Evolutionary conservation across 352 stramenopile species (phyloP).

Genomic region (Phytophthora macrochlamydospora): DNA sequence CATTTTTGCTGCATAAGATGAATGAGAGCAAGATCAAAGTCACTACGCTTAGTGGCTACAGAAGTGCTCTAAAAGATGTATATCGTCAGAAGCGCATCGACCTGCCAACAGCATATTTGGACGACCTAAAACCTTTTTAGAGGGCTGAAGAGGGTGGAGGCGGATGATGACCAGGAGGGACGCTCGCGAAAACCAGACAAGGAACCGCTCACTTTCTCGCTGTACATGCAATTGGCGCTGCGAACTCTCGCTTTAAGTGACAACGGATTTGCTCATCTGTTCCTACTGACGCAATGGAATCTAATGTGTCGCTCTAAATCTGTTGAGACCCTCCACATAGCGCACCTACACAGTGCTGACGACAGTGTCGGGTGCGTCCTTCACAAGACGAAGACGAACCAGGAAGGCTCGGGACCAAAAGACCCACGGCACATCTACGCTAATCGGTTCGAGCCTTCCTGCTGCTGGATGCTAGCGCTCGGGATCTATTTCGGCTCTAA

Average conservation of each 20-base stretch:
- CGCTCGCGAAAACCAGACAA: background rate
- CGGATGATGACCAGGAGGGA: slow-evolving; percentile 11
- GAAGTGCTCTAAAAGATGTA: slow-evolving; percentile 11
- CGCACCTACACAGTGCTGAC: slow-evolving; percentile 1
- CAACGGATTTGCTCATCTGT: slow-evolving; percentile 7
- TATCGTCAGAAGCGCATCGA: slow-evolving; percentile 10
- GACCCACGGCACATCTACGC: too few relatives aligned
- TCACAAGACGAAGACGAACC: too few relatives aligned
- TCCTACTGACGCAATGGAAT: slow-evolving; percentile 15
- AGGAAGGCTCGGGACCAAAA: too few relatives aligned
- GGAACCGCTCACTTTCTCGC: slow-evolving; percentile 6
- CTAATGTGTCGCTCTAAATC: slow-evolving; percentile 13
- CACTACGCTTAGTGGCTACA: slow-evolving; percentile 7
- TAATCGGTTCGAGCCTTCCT: background rate
- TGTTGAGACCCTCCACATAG: slow-evolving; percentile 8
- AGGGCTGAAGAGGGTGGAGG: slow-evolving; percentile 8
- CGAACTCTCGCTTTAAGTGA: background rate
- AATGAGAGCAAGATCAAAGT: slow-evolving; percentile 8
- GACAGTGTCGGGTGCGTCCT: background rate
- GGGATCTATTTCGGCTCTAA: background rate
- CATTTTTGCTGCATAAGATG: slow-evolving; percentile 15
- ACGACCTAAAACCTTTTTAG: slow-evolving; percentile 14
- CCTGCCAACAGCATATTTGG: slow-evolving; percentile 1
- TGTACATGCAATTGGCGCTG: slow-evolving; percentile 3
- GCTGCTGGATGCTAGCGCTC: background rate